Conservation (phyloP, 1,284 basidiomycete species). For the Earliella scabrosa region DNA sequence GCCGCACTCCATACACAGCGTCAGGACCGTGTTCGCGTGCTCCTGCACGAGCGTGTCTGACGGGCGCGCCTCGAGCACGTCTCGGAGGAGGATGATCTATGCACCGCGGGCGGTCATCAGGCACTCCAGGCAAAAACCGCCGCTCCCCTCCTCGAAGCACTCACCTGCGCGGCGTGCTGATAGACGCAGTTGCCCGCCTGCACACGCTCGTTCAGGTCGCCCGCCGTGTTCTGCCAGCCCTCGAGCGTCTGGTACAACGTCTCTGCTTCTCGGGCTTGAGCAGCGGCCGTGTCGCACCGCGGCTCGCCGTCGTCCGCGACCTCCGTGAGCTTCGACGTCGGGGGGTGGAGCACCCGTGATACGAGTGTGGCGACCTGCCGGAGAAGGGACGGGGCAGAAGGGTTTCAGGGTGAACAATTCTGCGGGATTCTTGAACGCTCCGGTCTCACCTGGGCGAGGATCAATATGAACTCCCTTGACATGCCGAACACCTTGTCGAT, state of each 20-base stretch:
- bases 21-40: conserved; percentile 33
- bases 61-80: conserved; percentile 44
- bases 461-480: conserved; percentile 37
- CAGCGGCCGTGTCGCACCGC: conserved; percentile 1
- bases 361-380: conserved; percentile 29
- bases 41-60: conserved; percentile 43
- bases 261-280: conserved; percentile 27
- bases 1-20: conserved; percentile 36
- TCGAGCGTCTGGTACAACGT: conserved; percentile 31
- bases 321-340: conserved; percentile 12
- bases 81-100: conserved; percentile 49
- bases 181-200: conserved; percentile 39
- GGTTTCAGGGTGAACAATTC: conserved; percentile 2
- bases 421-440: too few species aligned
- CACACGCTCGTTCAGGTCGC: conserved; percentile 28
- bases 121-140: conserved; percentile 2
- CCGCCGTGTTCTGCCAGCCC: conserved; percentile 31
- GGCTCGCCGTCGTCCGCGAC: conserved; percentile 24
- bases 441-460: conserved; percentile 35
- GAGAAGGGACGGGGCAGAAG: not conserved
- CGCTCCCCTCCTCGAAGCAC: conserved; percentile 8
- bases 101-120: conserved; percentile 9
- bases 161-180: conserved; percentile 38
- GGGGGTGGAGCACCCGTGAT: conserved; percentile 23
- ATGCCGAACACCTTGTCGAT: conserved; percentile 54